A percentile compares a stretch with the other conserved stretches of the same genome.
Evolutionary conservation across 257 asterid genomes (phyloP).

Genomic region (Solanum infundibuliforme): DNA sequence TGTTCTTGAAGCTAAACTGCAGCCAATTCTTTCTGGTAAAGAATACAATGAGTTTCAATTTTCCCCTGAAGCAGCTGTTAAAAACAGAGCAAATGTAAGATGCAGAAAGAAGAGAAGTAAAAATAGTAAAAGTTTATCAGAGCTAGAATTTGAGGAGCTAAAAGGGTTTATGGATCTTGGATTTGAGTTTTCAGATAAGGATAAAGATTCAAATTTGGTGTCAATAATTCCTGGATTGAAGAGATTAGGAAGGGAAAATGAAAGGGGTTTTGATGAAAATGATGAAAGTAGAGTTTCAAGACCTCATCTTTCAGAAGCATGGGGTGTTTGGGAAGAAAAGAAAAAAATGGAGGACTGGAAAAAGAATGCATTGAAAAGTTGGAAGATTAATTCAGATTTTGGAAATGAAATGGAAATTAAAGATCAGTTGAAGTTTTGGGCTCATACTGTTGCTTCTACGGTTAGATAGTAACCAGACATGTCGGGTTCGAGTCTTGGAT

Average conservation of each 20-base stretch:
- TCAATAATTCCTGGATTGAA: slow-evolving; percentile 57
- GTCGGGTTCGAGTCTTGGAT: background rate
- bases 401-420: slow-evolving; percentile 54
- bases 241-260: slow-evolving; percentile 22
- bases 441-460: slow-evolving; percentile 65
- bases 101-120: background rate
- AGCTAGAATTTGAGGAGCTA: slow-evolving; percentile 59
- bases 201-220: slow-evolving; percentile 36
- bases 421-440: slow-evolving; percentile 61
- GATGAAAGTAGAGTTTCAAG: slow-evolving; percentile 14
- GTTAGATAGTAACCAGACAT: slow-evolving; percentile 9
- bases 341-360: background rate
- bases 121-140: slow-evolving; percentile 44
- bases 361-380: slow-evolving; percentile 15
- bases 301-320: slow-evolving; percentile 50
- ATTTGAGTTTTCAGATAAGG: slow-evolving; percentile 54
- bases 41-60: slow-evolving; percentile 13
- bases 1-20: slow-evolving; percentile 40
- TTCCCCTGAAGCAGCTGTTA: background rate
- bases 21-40: slow-evolving; percentile 58
- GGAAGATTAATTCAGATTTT: slow-evolving; percentile 32
- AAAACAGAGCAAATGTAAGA: background rate
- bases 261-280: background rate
- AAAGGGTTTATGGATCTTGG: slow-evolving; percentile 89
- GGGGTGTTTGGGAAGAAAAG: slow-evolving; percentile 24